These are phyloP conservation scores for Termitomyces sp. DNA, from an alignment of 768 basidiomycete genomes.

Conservation along the genomic window DNA sequence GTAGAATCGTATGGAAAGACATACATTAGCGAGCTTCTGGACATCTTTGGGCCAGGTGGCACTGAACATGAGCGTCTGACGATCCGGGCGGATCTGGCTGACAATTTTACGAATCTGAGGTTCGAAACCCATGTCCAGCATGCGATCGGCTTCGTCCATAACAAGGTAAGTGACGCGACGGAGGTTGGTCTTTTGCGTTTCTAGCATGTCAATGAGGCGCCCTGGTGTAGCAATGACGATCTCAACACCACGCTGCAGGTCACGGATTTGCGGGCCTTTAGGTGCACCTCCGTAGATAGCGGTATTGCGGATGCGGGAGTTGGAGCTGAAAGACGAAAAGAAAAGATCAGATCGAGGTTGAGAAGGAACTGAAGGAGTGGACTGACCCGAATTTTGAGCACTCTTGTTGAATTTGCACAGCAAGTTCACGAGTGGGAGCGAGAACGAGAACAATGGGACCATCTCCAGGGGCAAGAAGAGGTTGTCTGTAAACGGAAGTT, in stretches of 20 bases:
- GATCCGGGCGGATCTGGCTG: slow-evolving; percentile 93
- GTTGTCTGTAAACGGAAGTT: slow-evolving; percentile 54
- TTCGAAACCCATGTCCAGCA: slow-evolving; percentile 99
- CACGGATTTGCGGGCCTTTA: slow-evolving; percentile 97
- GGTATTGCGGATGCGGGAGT: slow-evolving; percentile 96
- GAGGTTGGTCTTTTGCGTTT: slow-evolving; percentile 93
- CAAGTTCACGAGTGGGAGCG: slow-evolving; percentile 96
- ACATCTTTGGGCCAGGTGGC: slow-evolving; percentile 99
- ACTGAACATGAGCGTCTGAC: slow-evolving; percentile 98
- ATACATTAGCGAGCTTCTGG: slow-evolving; percentile 88
- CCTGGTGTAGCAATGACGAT: slow-evolving; percentile 99
- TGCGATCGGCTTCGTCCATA: slow-evolving; percentile 99
- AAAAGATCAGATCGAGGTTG: background rate
- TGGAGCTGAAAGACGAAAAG: slow-evolving; percentile 41
- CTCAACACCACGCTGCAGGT: slow-evolving; percentile 94
- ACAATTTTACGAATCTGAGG: slow-evolving; percentile 99
- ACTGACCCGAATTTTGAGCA: slow-evolving; percentile 94
- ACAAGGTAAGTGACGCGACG: slow-evolving; percentile 96
- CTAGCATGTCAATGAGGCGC: slow-evolving; percentile 98
- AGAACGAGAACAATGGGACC: slow-evolving; percentile 96
- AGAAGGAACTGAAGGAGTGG: background rate
- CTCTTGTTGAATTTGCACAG: slow-evolving; percentile 98
- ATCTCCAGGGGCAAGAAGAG: slow-evolving; percentile 87
- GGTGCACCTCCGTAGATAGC: slow-evolving; percentile 99
- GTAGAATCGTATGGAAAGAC: slow-evolving; percentile 5